Base-by-base conservation (phyloP, 73 alveolate genomes). In the Effrenium voratum region DNA sequence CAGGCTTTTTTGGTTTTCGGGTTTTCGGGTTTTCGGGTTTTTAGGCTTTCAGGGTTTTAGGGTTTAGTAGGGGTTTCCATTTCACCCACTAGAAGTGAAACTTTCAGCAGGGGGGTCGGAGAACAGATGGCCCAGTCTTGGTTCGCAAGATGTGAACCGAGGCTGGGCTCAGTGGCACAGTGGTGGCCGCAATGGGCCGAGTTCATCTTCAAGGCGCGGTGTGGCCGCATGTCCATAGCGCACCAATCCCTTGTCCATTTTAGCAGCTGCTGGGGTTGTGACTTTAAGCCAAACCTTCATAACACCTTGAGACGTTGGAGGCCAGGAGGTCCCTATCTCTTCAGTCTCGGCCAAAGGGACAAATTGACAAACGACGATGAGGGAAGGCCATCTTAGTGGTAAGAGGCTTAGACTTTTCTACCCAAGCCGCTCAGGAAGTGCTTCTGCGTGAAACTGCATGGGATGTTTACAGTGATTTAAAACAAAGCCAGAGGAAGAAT, bases 101-200 rank as follows among this genome's bases (percentile, higher is more conserved):
- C 75, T 36, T 36, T 60, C 15, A 60, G 28, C 75, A 32, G 40
- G 28, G 75, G 12, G 63, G 8, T 12, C 26, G 19, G 63, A 52
- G 26, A 12, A 52, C 63, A 52, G 63, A 12, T 12, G 63, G 8
- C 8, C 19, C 8, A 8, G 26, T 52, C 63, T 19, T 12, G 63
- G 26, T 52, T 8, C 63, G 63, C 26, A 10, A 55, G 10, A 22
- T 55, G 30, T 10, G 38, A 12, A 32, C 38, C 28, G 55, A 88
- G 96, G 97, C 75, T 90, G 26, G 44, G 86, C n/a, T 90, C 97
- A 13, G 97, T 90, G 75, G 86, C 97, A 36, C 59, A 36, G 49
- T 90, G 97, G 97, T 90, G 97, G 97, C 97, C 97, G 34, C 97
- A 90, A 16, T 90, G 97, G 97, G 86, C 36, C 44, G 44, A 45